Conservation (phyloP, 2,329 filamentous ascomycete species). For the Neofusicoccum kwambonambiense region DNA sequence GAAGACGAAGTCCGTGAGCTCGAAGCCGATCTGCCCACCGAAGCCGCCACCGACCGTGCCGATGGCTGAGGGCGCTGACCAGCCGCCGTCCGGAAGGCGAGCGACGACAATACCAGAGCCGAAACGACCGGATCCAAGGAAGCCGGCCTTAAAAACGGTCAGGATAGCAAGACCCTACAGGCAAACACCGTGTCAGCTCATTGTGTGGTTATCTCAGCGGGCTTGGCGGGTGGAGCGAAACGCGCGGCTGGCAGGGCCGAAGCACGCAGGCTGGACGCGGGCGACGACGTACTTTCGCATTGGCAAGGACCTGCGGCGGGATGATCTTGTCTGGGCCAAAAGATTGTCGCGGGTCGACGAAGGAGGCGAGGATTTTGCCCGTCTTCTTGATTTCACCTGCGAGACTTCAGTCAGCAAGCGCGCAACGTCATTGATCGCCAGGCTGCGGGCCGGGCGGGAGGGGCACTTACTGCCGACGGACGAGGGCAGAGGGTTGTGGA, state of each 20-base stretch:
- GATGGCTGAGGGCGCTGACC: slow-evolving; percentile 81
- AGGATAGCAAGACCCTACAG: slow-evolving; percentile 73
- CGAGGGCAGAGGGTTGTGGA: slow-evolving; percentile 56
- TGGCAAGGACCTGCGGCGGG: slow-evolving; percentile 81
- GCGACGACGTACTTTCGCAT: slow-evolving; percentile 69
- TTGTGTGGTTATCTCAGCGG: slow-evolving; percentile 2
- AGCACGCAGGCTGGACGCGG: slow-evolving; percentile 4
- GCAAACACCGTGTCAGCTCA: slow-evolving; percentile 16
- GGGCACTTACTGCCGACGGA: slow-evolving; percentile 51
- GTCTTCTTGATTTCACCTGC: slow-evolving; percentile 96
- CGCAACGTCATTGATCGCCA: slow-evolving; percentile 27
- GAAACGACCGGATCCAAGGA: slow-evolving; percentile 78
- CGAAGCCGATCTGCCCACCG: slow-evolving; percentile 82
- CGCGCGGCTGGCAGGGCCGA: not conserved
- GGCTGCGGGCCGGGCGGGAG: slow-evolving; percentile 13
- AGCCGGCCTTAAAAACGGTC: slow-evolving; percentile 83
- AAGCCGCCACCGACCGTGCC: slow-evolving; percentile 79
- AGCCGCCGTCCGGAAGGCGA: slow-evolving; percentile 71
- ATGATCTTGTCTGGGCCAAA: slow-evolving; percentile 98
- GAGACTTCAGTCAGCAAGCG: slow-evolving; percentile 29
- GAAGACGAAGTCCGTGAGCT: slow-evolving; percentile 93
- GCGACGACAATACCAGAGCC: slow-evolving; percentile 81
- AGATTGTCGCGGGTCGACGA: slow-evolving; percentile 87
- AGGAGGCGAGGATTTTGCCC: slow-evolving; percentile 90
- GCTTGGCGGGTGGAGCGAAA: slow-evolving; percentile 9